Base-by-base conservation (phyloP, 176 grass and related monocot genomes). In the Chrysopogon serrulatus region DNA sequence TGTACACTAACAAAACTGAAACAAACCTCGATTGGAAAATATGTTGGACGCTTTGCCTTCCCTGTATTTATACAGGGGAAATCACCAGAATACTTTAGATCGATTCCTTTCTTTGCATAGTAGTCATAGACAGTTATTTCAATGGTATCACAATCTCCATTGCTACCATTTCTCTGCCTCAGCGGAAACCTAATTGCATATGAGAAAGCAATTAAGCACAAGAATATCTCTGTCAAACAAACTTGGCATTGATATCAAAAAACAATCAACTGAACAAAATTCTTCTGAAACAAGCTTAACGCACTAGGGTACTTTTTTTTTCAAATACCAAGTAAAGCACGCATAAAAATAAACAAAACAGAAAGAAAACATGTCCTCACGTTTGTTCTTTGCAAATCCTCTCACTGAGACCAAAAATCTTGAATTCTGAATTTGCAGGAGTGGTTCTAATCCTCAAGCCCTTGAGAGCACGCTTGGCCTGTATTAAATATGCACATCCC, bases 51-150 rank as follows among this genome's bases (percentile, higher is more conserved):
- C 73, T 93, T 95, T 77, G 83, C 85, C 42, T 43, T 98, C 18
- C 96, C 96, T n/a, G 77, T 87, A 95, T 92, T 91, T 68, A 98
- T 86, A 77, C 96, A 92, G 16, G 96, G 92, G 33, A 95, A 31
- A 21, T 87, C 77, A n/a, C 87, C 90, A 56, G 91, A 98, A 87
- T 91, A 98, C 8, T 56, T 80, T 32, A 98, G 64, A 28, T 90
- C 62, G 12, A 94, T 92, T 47, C 90, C 87, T 65, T 79, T 69
- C n/a, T 79, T 91, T 41, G 71, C 65, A 79, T 85, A 96, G 60
- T 96, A 93, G 34, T 93, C 94, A 68, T 82, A 91, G 31, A 96
- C 94, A 23, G 91, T 91, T 48, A 93, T 69, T 67, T 96, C 91
- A 44, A 87, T 51, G 65, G 71, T 57, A 44, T 82, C 84, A 82